Evolutionary conservation across 163 green algal species (phyloP).

Genomic region (Scenedesmus sp.): DNA sequence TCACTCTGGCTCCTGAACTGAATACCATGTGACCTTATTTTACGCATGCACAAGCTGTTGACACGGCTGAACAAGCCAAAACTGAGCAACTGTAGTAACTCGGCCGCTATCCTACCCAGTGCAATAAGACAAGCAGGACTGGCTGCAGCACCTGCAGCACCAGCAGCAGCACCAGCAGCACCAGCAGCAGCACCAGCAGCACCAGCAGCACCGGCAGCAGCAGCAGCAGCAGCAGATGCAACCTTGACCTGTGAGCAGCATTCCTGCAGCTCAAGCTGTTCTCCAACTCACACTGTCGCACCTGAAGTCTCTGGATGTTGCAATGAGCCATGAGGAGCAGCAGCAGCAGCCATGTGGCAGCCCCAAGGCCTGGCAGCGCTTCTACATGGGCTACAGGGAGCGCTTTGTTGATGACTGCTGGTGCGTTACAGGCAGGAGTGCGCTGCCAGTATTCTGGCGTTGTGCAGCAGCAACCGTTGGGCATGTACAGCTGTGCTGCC

Average conservation of each 20-base stretch:
- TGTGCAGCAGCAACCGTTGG: not conserved
- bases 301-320: not conserved
- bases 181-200: not conserved
- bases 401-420: conserved; percentile 69
- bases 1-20: not conserved
- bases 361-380: conserved; percentile 63
- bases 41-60: too few species aligned
- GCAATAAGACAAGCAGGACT: too few species aligned
- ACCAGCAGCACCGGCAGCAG: not conserved
- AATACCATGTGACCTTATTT: too few species aligned
- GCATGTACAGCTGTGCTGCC: not conserved
- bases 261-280: too few species aligned
- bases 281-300: not conserved
- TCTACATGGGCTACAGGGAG: conserved; percentile 65
- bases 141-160: too few species aligned
- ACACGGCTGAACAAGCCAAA: too few species aligned
- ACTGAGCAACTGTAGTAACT: too few species aligned
- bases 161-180: not conserved
- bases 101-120: too few species aligned
- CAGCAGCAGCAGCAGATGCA: not conserved
- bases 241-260: not conserved
- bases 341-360: conserved; percentile 1
- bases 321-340: not conserved
- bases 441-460: not conserved
- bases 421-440: not conserved